Evolutionary conservation across 208 protist species (phyloP), one percentile per base, ranked within the genome.

Genomic region (Spongospora subterranea): DNA sequence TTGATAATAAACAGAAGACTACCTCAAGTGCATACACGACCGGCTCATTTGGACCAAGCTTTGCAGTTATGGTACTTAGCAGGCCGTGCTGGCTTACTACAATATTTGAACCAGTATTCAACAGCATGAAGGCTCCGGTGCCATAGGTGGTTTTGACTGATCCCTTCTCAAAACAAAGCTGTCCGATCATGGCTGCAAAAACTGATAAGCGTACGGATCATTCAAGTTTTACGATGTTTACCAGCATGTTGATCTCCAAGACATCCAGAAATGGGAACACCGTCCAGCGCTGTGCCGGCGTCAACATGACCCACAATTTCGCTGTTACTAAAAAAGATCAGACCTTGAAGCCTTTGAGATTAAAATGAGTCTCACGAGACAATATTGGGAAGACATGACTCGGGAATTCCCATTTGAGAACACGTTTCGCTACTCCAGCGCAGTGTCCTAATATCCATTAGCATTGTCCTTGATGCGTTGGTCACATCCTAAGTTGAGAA

Each of bases 241-340:
- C 98, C 98, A 1, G 96, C 94, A 93, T 99, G 98, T 93, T 99
- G 98, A 91, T 99, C 98, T 29, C 98, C 98, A 88, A 99, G 94
- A 90, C 95, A 95, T 17, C 96, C 96, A 32, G 93, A 94, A 53
- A 99, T 93, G 0, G 93, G 91, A 29, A 97, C 88, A 13, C 95
- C 95, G 13, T 76, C 29, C 0, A 96, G 90, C 40, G 46, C 39
- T 11, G 29, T 17, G 0, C 54, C 40, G 0, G 41, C 90, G 0
- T 39, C 46, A 45, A 92, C 38, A 24, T 32, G 35, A 0, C 50
- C 50, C 0, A 32, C 38, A 0, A 92, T 45, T 29, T 64, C 35
- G 0, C 46, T 76, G 32, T 11, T 91, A 6, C 50, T 77, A n/a
- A n/a, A n/a, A n/a, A n/a, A n/a, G n/a, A n/a, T n/a, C n/a, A n/a